These are phyloP conservation scores for Podospora fimiseda DNA, from an alignment of 495 filamentous ascomycete species.

Conservation along the genomic window DNA sequence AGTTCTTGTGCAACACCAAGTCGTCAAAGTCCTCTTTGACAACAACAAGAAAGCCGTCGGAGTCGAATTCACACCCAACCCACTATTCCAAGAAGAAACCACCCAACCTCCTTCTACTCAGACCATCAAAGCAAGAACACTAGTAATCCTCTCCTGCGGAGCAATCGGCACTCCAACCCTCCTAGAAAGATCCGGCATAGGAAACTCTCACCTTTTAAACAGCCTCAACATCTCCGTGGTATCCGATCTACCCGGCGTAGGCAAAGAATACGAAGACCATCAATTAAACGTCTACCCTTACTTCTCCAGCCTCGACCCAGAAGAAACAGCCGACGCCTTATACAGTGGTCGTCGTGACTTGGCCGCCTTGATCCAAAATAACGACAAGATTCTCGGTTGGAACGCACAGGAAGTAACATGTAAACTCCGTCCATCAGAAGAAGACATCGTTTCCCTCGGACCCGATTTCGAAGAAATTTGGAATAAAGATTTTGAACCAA, in stretches of 20 bases:
- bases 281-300: slow-evolving; percentile 30
- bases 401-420: slow-evolving; percentile 40
- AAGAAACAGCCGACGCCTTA: slow-evolving; percentile 34
- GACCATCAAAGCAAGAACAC: slow-evolving; percentile 40
- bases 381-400: slow-evolving; percentile 36
- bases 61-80: slow-evolving; percentile 36
- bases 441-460: too few relatives aligned
- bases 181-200: slow-evolving; percentile 59
- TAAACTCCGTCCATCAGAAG: too few relatives aligned
- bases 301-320: slow-evolving; percentile 20
- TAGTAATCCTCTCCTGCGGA: slow-evolving; percentile 55
- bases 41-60: slow-evolving; percentile 35
- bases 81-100: slow-evolving; percentile 20
- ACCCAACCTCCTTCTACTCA: slow-evolving; percentile 8
- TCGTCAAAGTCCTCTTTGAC: slow-evolving; percentile 46
- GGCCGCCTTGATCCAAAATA: slow-evolving; percentile 18
- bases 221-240: slow-evolving; percentile 28
- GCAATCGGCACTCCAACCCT: slow-evolving; percentile 49
- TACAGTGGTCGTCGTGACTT: slow-evolving; percentile 15
- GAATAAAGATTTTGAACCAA: too few relatives aligned
- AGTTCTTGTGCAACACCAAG: slow-evolving; percentile 42
- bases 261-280: slow-evolving; percentile 47
- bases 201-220: slow-evolving; percentile 32
- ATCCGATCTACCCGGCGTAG: slow-evolving; percentile 43
- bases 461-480: too few relatives aligned